A percentile compares a stretch with the other conserved stretches of the same genome.
These are phyloP conservation scores for Podaxis sp. DNA, from an alignment of 768 basidiomycete species.

Conservation along the genomic window DNA sequence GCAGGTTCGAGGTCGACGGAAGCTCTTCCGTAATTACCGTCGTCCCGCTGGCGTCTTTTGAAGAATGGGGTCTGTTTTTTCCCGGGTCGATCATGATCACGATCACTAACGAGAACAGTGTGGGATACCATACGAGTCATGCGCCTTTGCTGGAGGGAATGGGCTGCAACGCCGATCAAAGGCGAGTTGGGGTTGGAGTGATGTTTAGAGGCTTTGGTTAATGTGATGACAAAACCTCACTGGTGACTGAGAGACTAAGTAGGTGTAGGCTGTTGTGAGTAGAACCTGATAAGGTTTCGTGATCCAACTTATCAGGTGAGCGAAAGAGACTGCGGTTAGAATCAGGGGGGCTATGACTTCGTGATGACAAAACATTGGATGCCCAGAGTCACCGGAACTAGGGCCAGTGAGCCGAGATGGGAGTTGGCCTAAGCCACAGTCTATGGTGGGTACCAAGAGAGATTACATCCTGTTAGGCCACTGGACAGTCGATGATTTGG, in stretches of 20 bases:
- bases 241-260: background rate
- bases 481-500: too few species aligned
- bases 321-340: background rate
- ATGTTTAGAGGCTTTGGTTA: background rate
- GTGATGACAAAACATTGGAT: background rate
- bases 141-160: background rate
- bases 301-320: slow-evolving; percentile 2
- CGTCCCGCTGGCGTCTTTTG: background rate
- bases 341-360: background rate
- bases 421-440: background rate
- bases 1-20: background rate
- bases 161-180: slow-evolving; percentile 7
- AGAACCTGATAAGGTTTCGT: background rate
- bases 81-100: slow-evolving; percentile 4
- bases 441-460: too few species aligned
- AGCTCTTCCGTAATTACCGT: background rate
- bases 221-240: background rate
- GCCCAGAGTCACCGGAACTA: background rate
- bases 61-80: background rate
- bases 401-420: background rate
- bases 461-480: too few species aligned
- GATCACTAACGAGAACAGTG: background rate
- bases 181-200: background rate
- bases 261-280: background rate
- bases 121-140: background rate